phyloP scores from a whole-genome alignment of 345 rosid species.

The Hirschfeldia incana region DNA sequence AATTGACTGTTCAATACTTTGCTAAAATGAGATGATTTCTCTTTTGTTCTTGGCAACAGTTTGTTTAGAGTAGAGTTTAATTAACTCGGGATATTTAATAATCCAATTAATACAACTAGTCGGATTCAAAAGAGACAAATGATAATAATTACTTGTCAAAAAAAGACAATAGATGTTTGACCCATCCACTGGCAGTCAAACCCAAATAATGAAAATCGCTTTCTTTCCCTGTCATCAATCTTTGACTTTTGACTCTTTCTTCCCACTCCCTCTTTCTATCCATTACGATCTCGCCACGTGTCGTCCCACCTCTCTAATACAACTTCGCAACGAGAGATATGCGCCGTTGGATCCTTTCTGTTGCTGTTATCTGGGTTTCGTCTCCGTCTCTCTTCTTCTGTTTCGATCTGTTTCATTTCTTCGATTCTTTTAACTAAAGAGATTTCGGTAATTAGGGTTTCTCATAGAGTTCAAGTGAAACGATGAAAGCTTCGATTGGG shows the following conservation, averaged over 20 bases:
- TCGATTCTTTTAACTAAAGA: neutral
- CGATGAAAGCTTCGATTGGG: constrained; percentile 74
- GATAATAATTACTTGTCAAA: constrained; percentile 3
- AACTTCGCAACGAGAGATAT: neutral
- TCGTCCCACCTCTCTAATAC: neutral
- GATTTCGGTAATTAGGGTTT: constrained; percentile 37
- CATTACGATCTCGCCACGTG: constrained; percentile 36
- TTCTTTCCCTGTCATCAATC: constrained; percentile 48
- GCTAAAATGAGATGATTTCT: neutral
- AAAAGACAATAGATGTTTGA: constrained; percentile 36
- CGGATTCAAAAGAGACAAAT: constrained; percentile 25
- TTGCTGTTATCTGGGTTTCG: constrained; percentile 22
- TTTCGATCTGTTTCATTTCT: constrained; percentile 32
- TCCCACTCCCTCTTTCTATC: neutral
- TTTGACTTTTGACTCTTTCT: constrained; percentile 49
- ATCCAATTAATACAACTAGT: constrained; percentile 1
- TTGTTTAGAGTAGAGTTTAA: neutral
- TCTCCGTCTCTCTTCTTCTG: constrained; percentile 37
- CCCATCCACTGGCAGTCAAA: constrained; percentile 50
- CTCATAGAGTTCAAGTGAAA: constrained; percentile 10
- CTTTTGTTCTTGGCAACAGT: neutral
- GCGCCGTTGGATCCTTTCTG: constrained; percentile 25
- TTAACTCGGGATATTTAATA: neutral
- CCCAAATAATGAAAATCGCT: constrained; percentile 40
- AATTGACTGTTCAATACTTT: neutral